Percentiles rank a stretch among this genome's conserved stretches.
These are phyloP conservation scores for Conringia planisiliqua DNA, from an alignment of 345 rosid species.

Conservation along the genomic window DNA sequence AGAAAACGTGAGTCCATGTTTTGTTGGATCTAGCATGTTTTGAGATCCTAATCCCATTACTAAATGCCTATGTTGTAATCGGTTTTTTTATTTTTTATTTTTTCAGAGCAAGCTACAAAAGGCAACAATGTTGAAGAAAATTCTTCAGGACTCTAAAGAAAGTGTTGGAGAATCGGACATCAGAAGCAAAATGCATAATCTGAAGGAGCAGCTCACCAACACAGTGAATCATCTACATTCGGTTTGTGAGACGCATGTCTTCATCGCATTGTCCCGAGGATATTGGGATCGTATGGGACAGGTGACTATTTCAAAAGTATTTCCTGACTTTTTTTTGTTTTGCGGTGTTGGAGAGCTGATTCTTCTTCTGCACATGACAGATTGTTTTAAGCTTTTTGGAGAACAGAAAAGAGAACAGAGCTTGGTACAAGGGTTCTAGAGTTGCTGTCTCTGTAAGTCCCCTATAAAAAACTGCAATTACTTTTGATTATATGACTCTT, in stretches of 20 bases:
- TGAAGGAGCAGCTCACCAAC: constrained; percentile 73
- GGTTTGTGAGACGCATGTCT: constrained; percentile 69
- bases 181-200: constrained; percentile 69
- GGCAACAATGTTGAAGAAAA: constrained; percentile 82
- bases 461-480: neutral
- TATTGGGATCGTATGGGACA: constrained; percentile 98
- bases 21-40: neutral
- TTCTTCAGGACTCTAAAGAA: constrained; percentile 91
- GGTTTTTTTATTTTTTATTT: neutral
- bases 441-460: constrained; percentile 73
- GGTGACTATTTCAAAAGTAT: constrained; percentile 37
- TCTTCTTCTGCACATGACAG: constrained; percentile 36
- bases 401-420: constrained; percentile 91
- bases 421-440: constrained; percentile 92
- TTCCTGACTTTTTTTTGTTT: neutral
- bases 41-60: neutral
- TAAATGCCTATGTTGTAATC: neutral
- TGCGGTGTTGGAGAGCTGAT: neutral
- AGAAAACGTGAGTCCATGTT: constrained; percentile 67
- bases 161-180: constrained; percentile 79
- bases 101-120: constrained; percentile 72
- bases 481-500: neutral
- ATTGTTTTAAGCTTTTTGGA: constrained; percentile 86
- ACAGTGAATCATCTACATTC: constrained; percentile 79
- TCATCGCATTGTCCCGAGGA: constrained; percentile 77